These are phyloP conservation scores for Saturnispora diversa DNA, from an alignment of 805 yeast genomes.

Conservation along the genomic window DNA sequence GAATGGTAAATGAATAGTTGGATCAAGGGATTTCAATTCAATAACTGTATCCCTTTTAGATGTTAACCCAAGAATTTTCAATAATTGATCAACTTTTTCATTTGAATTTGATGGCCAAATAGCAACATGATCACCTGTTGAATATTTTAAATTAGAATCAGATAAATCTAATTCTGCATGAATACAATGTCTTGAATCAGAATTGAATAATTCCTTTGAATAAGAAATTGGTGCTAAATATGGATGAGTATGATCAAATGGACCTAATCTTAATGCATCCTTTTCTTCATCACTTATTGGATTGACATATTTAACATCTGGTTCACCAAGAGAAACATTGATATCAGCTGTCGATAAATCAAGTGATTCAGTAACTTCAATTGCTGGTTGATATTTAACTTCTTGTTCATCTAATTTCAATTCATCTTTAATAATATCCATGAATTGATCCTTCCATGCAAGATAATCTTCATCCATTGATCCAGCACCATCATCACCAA, in stretches of 20 bases:
- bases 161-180: constrained; percentile 67
- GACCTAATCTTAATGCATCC: constrained; percentile 15
- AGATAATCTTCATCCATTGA: constrained; percentile 85
- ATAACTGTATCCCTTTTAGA: constrained; percentile 45
- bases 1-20: constrained; percentile 54
- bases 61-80: constrained; percentile 50
- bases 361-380: constrained; percentile 29
- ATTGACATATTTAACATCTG: constrained; percentile 43
- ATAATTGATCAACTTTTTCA: constrained; percentile 56
- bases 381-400: constrained; percentile 51
- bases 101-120: constrained; percentile 78
- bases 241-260: constrained; percentile 38
- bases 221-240: constrained; percentile 54
- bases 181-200: constrained; percentile 61
- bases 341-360: neutral
- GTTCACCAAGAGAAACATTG: constrained; percentile 74
- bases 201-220: constrained; percentile 52
- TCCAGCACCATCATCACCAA: constrained; percentile 89
- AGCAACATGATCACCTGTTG: constrained; percentile 93
- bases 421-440: constrained; percentile 33
- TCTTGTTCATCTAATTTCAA: constrained; percentile 9
- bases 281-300: constrained; percentile 24
- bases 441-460: constrained; percentile 80
- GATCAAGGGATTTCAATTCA: constrained; percentile 60
- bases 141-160: constrained; percentile 64